Conservation (phyloP, 345 rosid genomes). For the Arabis hirsuta region DNA sequence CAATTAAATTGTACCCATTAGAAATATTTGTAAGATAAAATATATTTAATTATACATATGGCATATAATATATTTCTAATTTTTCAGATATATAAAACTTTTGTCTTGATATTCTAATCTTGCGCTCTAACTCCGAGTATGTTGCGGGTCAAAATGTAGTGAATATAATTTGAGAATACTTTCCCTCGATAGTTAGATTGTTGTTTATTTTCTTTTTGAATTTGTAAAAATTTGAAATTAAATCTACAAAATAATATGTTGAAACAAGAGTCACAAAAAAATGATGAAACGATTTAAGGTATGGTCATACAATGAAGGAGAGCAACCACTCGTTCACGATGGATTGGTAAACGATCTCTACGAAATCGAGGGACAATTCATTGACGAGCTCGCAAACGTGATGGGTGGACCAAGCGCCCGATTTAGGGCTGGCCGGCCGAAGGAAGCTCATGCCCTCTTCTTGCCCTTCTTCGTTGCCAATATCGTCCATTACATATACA, state of each 20-base stretch:
- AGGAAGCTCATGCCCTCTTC: constrained; percentile 59
- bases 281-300: constrained; percentile 63
- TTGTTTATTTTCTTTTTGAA: not conserved
- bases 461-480: constrained; percentile 57
- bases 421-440: constrained; percentile 53
- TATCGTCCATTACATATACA: constrained; percentile 49
- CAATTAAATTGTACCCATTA: too few relatives aligned
- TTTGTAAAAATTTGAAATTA: not conserved
- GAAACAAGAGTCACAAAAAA: constrained; percentile 60
- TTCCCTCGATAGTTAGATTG: not conserved
- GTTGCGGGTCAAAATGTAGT: too few relatives aligned
- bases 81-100: too few relatives aligned
- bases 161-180: not conserved
- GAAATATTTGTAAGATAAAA: too few relatives aligned
- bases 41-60: too few relatives aligned
- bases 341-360: constrained; percentile 61
- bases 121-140: too few relatives aligned
- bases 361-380: constrained; percentile 62
- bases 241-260: not conserved
- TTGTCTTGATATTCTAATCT: too few relatives aligned
- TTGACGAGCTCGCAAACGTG: constrained; percentile 45
- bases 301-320: constrained; percentile 69
- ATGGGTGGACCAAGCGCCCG: constrained; percentile 42
- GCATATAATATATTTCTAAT: too few relatives aligned
- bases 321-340: constrained; percentile 54